These are phyloP conservation scores for Craspedostauros australis DNA, from an alignment of 108 stramenopile genomes.

Conservation along the genomic window DNA sequence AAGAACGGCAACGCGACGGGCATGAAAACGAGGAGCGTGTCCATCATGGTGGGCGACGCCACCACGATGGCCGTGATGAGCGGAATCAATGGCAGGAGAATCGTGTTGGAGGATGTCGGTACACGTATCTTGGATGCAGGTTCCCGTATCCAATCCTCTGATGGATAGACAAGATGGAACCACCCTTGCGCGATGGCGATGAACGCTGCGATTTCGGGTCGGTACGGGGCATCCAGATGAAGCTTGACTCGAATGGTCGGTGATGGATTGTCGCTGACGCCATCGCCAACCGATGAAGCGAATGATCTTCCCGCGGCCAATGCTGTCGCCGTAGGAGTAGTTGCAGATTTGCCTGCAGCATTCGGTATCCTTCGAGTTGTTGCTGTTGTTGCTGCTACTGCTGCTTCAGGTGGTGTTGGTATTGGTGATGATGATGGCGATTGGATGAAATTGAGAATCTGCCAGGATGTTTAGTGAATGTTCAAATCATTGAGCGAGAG, in stretches of 20 bases:
- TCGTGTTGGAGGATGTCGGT: too few relatives aligned
- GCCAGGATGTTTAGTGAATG: constrained; percentile 63
- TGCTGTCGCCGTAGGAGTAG: background rate
- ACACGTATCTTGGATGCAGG: too few relatives aligned
- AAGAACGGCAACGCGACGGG: too few relatives aligned
- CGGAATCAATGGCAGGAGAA: constrained; percentile 59
- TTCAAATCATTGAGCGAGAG: constrained; percentile 29
- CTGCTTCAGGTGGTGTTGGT: background rate
- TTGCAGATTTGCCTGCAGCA: too few relatives aligned
- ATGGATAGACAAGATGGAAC: constrained; percentile 34
- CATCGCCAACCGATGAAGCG: too few relatives aligned
- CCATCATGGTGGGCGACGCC: constrained; percentile 41
- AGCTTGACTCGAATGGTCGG: constrained; percentile 75
- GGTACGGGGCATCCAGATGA: constrained; percentile 57
- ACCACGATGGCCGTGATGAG: constrained; percentile 43
- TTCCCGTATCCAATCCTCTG: constrained; percentile 5
- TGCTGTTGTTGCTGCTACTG: too few relatives aligned
- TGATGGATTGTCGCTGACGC: too few relatives aligned
- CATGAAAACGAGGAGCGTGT: constrained; percentile 66
- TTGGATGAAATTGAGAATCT: constrained; percentile 74
- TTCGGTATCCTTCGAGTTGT: too few relatives aligned
- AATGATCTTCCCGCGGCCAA: constrained; percentile 3
- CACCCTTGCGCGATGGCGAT: constrained; percentile 44
- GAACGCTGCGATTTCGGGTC: constrained; percentile 64
- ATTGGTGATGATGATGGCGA: background rate